These are phyloP conservation scores for Oxalis stricta DNA, from an alignment of 441 rosid genomes.

Conservation along the genomic window DNA sequence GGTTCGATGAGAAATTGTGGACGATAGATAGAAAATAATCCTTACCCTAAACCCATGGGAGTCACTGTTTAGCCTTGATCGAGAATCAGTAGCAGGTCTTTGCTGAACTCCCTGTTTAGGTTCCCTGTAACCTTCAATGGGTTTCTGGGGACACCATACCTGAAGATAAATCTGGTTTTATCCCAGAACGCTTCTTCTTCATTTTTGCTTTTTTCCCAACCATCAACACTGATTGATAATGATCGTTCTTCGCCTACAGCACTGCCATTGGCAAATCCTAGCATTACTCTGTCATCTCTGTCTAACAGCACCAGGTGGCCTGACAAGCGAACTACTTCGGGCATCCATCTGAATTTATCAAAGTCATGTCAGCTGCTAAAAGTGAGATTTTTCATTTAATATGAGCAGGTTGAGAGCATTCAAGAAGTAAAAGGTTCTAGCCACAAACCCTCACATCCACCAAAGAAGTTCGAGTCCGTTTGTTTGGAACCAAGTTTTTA, in stretches of 20 bases:
- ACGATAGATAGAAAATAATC: slow-evolving; percentile 15
- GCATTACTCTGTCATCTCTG: slow-evolving; percentile 67
- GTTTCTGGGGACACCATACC: slow-evolving; percentile 38
- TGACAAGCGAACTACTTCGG: slow-evolving; percentile 50
- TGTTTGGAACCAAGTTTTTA: slow-evolving; percentile 58
- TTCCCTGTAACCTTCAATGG: slow-evolving; percentile 60
- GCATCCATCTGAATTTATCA: slow-evolving; percentile 48
- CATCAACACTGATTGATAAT: slow-evolving; percentile 62
- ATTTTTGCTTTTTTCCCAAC: slow-evolving; percentile 96
- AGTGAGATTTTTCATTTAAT: neutral
- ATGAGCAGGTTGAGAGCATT: slow-evolving; percentile 3
- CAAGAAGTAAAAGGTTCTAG: slow-evolving; percentile 7
- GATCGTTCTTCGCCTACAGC: slow-evolving; percentile 62
- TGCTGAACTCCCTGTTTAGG: slow-evolving; percentile 68
- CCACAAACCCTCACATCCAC: slow-evolving; percentile 57
- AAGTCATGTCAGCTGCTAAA: slow-evolving; percentile 10
- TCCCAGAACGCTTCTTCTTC: slow-evolving; percentile 96
- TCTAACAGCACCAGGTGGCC: slow-evolving; percentile 58
- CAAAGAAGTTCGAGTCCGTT: slow-evolving; percentile 89
- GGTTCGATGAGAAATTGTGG: slow-evolving; percentile 5
- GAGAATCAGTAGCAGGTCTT: slow-evolving; percentile 44
- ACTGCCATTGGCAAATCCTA: slow-evolving; percentile 41
- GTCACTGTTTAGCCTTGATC: slow-evolving; percentile 65
- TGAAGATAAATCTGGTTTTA: slow-evolving; percentile 65
- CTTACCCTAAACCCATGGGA: slow-evolving; percentile 80